These are phyloP conservation scores for Echria macrotheca DNA, from an alignment of 495 filamentous ascomycete genomes.

Conservation along the genomic window DNA sequence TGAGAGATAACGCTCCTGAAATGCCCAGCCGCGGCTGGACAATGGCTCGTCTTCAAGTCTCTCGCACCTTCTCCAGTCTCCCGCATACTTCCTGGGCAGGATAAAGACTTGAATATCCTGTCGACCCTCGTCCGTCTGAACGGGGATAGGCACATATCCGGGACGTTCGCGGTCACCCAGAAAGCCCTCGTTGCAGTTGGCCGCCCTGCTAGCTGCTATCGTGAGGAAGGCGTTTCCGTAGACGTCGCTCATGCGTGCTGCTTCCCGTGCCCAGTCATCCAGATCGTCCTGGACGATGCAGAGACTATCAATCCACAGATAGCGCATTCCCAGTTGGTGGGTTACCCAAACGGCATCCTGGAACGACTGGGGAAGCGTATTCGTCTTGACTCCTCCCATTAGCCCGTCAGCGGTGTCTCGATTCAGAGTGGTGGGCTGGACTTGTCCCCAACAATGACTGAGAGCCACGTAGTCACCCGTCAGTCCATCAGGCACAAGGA, in stretches of 20 bases:
- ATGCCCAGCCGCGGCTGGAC: not conserved
- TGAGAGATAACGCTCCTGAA: not conserved
- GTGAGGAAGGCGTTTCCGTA: slow-evolving; percentile 25
- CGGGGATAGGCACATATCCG: not conserved
- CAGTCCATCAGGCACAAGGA: not conserved
- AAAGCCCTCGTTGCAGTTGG: slow-evolving; percentile 5
- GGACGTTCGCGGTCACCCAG: not conserved
- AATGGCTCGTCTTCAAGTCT: not conserved
- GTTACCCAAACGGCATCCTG: slow-evolving; percentile 29
- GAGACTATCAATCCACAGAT: slow-evolving; percentile 33
- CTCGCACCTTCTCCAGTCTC: not conserved
- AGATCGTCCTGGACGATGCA: slow-evolving; percentile 30
- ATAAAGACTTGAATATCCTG: not conserved
- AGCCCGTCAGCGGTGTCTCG: slow-evolving; percentile 12
- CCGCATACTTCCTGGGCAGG: not conserved
- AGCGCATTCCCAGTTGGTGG: slow-evolving; percentile 23
- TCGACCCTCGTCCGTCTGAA: not conserved
- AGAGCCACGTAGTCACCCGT: not conserved
- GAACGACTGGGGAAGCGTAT: slow-evolving; percentile 20
- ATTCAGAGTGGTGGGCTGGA: slow-evolving; percentile 8
- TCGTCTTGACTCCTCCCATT: not conserved
- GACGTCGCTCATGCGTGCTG: slow-evolving; percentile 26
- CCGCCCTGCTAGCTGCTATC: slow-evolving; percentile 16
- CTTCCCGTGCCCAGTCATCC: slow-evolving; percentile 24
- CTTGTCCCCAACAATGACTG: slow-evolving; percentile 25